These are phyloP conservation scores for Talaromyces nanjingensis DNA, from an alignment of 495 filamentous ascomycete species.

Conservation along the genomic window DNA sequence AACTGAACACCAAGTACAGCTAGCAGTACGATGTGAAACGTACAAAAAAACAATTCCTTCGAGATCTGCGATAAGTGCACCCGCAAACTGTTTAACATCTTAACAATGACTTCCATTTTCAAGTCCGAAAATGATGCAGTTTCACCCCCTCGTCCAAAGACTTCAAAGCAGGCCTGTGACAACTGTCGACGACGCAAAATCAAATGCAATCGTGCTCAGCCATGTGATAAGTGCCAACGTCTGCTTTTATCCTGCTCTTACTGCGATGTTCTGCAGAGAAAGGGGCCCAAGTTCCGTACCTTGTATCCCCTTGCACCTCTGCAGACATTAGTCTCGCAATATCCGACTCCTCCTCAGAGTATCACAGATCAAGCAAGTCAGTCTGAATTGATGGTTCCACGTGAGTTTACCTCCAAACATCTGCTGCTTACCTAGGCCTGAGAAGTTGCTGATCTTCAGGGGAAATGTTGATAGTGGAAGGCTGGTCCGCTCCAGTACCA, in stretches of 20 bases:
- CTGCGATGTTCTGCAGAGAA: slow-evolving; percentile 35
- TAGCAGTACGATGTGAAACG: neutral
- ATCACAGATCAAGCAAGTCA: neutral
- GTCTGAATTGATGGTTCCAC: neutral
- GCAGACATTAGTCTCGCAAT: slow-evolving; percentile 24
- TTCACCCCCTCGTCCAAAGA: slow-evolving; percentile 6
- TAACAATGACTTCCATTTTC: neutral
- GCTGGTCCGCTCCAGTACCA: slow-evolving; percentile 1
- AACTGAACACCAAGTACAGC: neutral
- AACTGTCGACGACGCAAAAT: slow-evolving; percentile 41
- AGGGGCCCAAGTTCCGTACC: slow-evolving; percentile 40
- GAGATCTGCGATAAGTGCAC: neutral
- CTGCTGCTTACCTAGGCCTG: neutral
- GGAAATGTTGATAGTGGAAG: slow-evolving; percentile 4
- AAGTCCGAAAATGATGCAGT: neutral
- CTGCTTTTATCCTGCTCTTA: slow-evolving; percentile 41
- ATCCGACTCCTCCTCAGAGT: slow-evolving; percentile 6
- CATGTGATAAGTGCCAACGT: slow-evolving; percentile 39
- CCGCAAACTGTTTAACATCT: neutral
- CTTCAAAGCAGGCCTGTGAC: slow-evolving; percentile 37
- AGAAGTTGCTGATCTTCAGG: neutral
- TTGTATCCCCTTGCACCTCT: slow-evolving; percentile 38
- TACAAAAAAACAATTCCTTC: neutral
- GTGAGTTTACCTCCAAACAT: neutral
- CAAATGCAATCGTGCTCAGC: slow-evolving; percentile 36